phyloP scores from a whole-genome alignment of 441 rosid genomes.

The Gossypium trilobum region DNA sequence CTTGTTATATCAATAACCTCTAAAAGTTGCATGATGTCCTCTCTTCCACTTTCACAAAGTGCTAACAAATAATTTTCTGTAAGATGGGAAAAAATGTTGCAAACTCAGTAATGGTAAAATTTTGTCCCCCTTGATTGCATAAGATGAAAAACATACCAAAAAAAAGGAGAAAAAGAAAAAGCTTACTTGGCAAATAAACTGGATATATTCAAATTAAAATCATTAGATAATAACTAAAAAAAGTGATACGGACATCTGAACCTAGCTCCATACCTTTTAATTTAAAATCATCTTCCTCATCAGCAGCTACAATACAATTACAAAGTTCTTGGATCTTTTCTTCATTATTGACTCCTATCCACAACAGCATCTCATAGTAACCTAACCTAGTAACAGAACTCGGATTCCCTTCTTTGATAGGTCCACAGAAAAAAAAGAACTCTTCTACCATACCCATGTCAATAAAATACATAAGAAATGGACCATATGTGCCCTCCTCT shows the following conservation, averaged over 20 bases:
- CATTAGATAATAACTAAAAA: not conserved
- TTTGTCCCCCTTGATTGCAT: not conserved
- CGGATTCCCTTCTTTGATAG: constrained; percentile 36
- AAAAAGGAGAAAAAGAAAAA: not conserved
- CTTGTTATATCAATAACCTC: constrained; percentile 50
- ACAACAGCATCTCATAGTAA: constrained; percentile 78
- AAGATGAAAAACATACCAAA: not conserved
- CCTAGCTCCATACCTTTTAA: constrained; percentile 39
- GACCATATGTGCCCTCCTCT: constrained; percentile 54
- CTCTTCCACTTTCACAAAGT: constrained; percentile 52
- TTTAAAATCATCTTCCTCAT: constrained; percentile 26
- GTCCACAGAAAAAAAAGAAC: constrained; percentile 33
- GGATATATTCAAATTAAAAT: not conserved
- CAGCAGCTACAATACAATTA: constrained; percentile 22
- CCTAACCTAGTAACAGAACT: constrained; percentile 43
- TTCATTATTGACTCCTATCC: constrained; percentile 35
- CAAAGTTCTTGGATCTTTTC: constrained; percentile 54
- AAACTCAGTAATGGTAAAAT: not conserved
- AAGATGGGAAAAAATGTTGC: not conserved
- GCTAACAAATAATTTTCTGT: constrained; percentile 73
- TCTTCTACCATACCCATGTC: constrained; percentile 59
- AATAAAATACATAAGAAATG: constrained; percentile 48
- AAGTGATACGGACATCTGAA: not conserved
- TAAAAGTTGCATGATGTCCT: constrained; percentile 44
- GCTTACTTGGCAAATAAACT: not conserved